Base-by-base conservation (phyloP, 2,329 filamentous ascomycete species). In the Trichoderma gracile region DNA sequence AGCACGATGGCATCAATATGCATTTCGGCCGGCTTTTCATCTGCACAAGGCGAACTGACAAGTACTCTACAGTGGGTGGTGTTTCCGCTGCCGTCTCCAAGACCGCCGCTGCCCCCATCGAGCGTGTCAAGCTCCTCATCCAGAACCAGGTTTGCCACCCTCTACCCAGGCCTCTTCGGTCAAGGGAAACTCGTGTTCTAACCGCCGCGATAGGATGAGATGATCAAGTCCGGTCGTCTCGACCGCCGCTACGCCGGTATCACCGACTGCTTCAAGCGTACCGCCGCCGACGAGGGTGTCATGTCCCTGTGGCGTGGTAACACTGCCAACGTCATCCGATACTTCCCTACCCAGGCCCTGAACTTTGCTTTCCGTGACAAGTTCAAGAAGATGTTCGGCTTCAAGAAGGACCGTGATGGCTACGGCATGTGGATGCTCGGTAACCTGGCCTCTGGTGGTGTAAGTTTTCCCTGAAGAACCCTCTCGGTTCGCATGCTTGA, bases 321-420 rank as follows among this genome's bases (percentile, higher is more conserved):
- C 92, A 99, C 95, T 80, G 95, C 95, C 92, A 99, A 99, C 90
- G 95, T 99, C 83, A 97, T 99, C 88, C 95, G 95, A 91, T 99
- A 99, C 88, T 99, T 99, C 92, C 95, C 95, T 75, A 99, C 95
- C 82, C 95, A 99, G 89, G 95, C 95, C 77, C 87, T 99, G 82
- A 99, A 99, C 93, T 99, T 99, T 80, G 95, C 95, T 81, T 99
- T 99, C 95, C 95, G 95, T 83, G 95, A 99, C 84, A 97, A 96
- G 89, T 99, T 97, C 93, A 99, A 99, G 93, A 87, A 90, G 79
- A 96, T 99, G 93, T 99, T 99, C 90, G 91, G 92, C 80, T 99
- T 92, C 93, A 99, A 98, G 93, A 98, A 98, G 91, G 95, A 99
- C 71, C 90, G 89, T 84, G 95, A 99, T 82, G 95, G 95, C 78